Evolutionary conservation across 2,329 filamentous ascomycete genomes (phyloP).

Genomic region (Raffaelea albimanens): DNA sequence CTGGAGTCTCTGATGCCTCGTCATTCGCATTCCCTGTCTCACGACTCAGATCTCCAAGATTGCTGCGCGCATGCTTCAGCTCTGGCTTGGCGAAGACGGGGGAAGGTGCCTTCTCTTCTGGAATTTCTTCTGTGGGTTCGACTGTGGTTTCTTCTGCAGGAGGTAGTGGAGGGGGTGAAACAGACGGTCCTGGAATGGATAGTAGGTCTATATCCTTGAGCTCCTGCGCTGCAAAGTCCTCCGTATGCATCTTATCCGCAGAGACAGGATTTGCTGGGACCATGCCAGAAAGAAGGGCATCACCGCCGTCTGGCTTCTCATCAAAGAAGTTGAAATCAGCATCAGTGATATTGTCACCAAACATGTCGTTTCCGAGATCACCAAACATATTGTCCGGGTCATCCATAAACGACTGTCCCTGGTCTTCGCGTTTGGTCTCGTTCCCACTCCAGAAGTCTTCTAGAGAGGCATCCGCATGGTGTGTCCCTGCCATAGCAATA

Average conservation of each 20-base stretch:
- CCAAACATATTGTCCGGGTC: conserved; percentile 52
- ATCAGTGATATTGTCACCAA: conserved; percentile 70
- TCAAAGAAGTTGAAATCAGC: conserved; percentile 82
- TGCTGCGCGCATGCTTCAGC: conserved; percentile 47
- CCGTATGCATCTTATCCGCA: no score
- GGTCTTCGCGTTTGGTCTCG: conserved; percentile 36
- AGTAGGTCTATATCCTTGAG: background rate
- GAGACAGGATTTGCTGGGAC: background rate
- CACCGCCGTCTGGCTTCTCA: conserved; percentile 38
- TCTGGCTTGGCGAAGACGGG: conserved; percentile 50
- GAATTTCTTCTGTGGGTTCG: background rate
- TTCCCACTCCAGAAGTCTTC: conserved; percentile 29
- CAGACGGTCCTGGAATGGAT: background rate
- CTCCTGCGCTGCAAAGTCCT: no score
- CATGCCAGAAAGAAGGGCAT: conserved; percentile 20
- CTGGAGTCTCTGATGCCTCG: background rate
- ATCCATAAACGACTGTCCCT: conserved; percentile 32
- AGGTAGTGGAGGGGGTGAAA: no score
- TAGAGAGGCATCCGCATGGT: conserved; percentile 14
- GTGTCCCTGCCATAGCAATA: conserved; percentile 16
- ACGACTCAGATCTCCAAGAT: conserved; percentile 29
- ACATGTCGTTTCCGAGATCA: conserved; percentile 60
- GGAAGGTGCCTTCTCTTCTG: conserved; percentile 8
- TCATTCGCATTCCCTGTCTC: background rate
- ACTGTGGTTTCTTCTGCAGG: background rate